Conservation (phyloP, 805 yeast genomes). For the Teunomyces lycoperdinae region DNA sequence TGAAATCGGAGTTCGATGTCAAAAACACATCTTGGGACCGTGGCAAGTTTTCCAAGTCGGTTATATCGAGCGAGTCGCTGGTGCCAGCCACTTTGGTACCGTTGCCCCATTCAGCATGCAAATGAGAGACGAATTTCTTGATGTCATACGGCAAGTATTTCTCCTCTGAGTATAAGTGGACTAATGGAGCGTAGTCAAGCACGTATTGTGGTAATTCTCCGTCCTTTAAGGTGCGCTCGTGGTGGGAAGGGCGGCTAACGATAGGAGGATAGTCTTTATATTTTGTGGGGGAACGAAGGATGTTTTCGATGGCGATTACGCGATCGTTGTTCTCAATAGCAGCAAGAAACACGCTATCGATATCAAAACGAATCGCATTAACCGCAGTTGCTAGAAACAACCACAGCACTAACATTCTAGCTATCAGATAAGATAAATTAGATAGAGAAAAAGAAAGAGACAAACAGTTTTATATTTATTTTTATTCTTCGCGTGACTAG, state of each 20-base stretch:
- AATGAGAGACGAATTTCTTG: conserved; percentile 62
- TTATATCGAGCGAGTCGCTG: conserved; percentile 28
- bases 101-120: conserved; percentile 52
- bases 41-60: conserved; percentile 30
- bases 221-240: conserved; percentile 37
- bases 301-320: conserved; percentile 20
- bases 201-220: conserved; percentile 68
- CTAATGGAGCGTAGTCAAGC: conserved; percentile 67
- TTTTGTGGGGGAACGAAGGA: conserved; percentile 23
- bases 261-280: conserved; percentile 35
- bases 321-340: conserved; percentile 17
- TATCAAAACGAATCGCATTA: background rate
- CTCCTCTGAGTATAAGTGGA: conserved; percentile 88
- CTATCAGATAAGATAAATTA: too few species aligned
- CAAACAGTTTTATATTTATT: too few species aligned
- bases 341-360: background rate
- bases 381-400: background rate
- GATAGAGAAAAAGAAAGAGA: too few species aligned
- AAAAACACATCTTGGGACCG: conserved; percentile 47
- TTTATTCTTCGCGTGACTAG: conserved; percentile 25
- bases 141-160: conserved; percentile 81
- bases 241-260: conserved; percentile 25
- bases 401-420: background rate
- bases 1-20: conserved; percentile 70
- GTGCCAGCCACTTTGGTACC: conserved; percentile 42